Evolutionary conservation across 495 filamentous ascomycete species (phyloP).

Genomic region (Gamarada debralockiae): DNA sequence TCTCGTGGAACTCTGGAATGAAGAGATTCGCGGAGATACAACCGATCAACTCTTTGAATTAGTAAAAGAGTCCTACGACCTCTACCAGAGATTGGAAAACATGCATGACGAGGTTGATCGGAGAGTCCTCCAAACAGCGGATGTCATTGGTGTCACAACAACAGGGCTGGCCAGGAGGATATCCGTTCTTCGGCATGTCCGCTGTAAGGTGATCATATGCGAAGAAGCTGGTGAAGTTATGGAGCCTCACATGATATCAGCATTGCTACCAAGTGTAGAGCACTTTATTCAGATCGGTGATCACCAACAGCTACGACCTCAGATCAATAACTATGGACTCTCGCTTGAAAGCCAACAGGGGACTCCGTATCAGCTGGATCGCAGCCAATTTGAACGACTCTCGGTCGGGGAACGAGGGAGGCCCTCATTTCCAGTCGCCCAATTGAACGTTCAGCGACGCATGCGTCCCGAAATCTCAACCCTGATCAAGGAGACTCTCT

Average conservation of each 20-base stretch:
- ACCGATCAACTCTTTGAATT: conserved; percentile 35
- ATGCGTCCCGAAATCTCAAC: conserved; percentile 71
- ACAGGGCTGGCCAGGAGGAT: conserved; percentile 67
- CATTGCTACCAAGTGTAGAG: conserved; percentile 65
- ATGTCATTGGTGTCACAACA: conserved; percentile 76
- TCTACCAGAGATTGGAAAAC: conserved; percentile 32
- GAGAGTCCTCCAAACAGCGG: conserved; percentile 44
- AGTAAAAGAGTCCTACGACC: conserved; percentile 16
- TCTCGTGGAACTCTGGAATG: conserved; percentile 8
- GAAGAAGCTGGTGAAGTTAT: conserved; percentile 80
- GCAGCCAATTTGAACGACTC: conserved; percentile 67
- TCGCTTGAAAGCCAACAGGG: conserved; percentile 54
- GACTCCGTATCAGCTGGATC: conserved; percentile 55
- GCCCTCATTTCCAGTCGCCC: conserved; percentile 47
- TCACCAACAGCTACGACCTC: conserved; percentile 68
- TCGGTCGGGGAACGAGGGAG: conserved; percentile 39
- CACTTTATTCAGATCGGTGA: conserved; percentile 77
- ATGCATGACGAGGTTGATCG: conserved; percentile 46
- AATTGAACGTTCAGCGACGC: conserved; percentile 63
- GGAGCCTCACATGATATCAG: conserved; percentile 65
- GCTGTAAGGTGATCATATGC: conserved; percentile 65
- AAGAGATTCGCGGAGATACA: conserved; percentile 13
- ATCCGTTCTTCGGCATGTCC: conserved; percentile 53
- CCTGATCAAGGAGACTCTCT: conserved; percentile 52
- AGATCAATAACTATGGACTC: conserved; percentile 62